Evolutionary conservation across 2,329 filamentous ascomycete species (phyloP), one percentile per base, ranked within the genome.

Genomic region (Diplodia corticola): DNA sequence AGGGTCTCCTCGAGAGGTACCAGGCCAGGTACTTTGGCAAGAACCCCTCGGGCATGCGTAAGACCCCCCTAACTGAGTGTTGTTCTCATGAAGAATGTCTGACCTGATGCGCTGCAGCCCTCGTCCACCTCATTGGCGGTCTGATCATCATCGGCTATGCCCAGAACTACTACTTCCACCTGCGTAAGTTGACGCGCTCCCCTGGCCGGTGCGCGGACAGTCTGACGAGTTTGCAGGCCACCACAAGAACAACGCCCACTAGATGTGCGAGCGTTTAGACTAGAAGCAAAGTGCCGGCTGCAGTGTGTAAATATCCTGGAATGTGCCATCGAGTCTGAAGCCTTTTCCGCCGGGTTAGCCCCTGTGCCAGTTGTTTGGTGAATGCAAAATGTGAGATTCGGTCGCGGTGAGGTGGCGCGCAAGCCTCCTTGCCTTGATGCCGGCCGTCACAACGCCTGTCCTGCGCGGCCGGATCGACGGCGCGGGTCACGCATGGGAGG

Each of bases 181-280:
- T 99, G 77, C 92, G 95, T 99, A 89, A 82, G 92, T 88, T 30
- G 30, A 50, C n/a, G 53, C 64, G 61, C 71, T 67, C 68, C 44
- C 9, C 48, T 46, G 22, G 48, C 49, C 54, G 67, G 48, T 28
- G 22, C 35, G 51, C 44, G 69, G 35, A 72, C 68, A 53, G 4
- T 24, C 64, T 65, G 46, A 65, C 46, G 40, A 9, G 13, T 40
- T 13, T 63, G 64, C 73, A 99, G 95, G 95, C 76, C 94, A 99
- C 88, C 94, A 98, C 91, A 99, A 99, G 91, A 98, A 99, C 91
- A 96, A 99, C 82, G 91, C 92, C 75, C 95, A 99, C 86, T 99
- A 96, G 73, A 73, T 69, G 67, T 46, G 66, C 12, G 30, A 24
- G 40, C 40, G 44, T 49, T 24, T 61, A 61, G 57, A 61, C 40